Percentiles rank a stretch among this genome's conserved stretches.
These are phyloP conservation scores for Tetrahymena thermophila DNA, from an alignment of 73 alveolate species.

Conservation along the genomic window DNA sequence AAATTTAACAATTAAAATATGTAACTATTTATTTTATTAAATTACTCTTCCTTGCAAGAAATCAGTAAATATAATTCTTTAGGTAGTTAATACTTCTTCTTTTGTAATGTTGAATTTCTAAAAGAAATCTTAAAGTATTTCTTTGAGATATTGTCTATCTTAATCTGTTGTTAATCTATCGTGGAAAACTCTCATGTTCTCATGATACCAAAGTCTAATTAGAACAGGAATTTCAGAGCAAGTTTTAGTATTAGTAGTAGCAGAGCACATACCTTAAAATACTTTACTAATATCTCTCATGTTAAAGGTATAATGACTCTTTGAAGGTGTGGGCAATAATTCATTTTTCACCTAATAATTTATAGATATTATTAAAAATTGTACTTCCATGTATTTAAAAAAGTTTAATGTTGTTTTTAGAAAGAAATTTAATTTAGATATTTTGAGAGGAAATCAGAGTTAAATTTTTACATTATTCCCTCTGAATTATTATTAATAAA, in stretches of 20 bases:
- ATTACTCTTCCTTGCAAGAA: constrained; percentile 26
- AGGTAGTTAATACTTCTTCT: constrained; percentile 79
- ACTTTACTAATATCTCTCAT: constrained; percentile 97
- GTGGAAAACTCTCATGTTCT: constrained; percentile 97
- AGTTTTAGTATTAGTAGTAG: constrained; percentile 44
- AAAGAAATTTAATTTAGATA: too few relatives aligned
- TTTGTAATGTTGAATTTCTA: constrained; percentile 48
- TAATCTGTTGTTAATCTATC: constrained; percentile 95
- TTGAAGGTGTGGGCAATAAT: constrained; percentile 98
- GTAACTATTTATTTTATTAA: neutral
- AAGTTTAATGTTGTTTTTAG: too few relatives aligned
- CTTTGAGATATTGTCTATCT: constrained; percentile 86
- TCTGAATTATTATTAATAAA: neutral
- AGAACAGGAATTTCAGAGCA: constrained; percentile 51
- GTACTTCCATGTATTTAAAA: too few relatives aligned
- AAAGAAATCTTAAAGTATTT: constrained; percentile 57
- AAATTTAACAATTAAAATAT: neutral
- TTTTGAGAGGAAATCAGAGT: too few relatives aligned
- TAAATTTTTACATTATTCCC: too few relatives aligned
- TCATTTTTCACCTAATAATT: constrained; percentile 83
- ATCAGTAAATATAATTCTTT: constrained; percentile 94
- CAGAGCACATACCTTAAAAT: constrained; percentile 84
- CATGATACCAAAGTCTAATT: constrained; percentile 98
- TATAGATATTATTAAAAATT: too few relatives aligned
- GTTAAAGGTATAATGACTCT: constrained; percentile 98